Evolutionary conservation across 2,329 filamentous ascomycete species (phyloP).

Genomic region (Fusarium sp.): DNA sequence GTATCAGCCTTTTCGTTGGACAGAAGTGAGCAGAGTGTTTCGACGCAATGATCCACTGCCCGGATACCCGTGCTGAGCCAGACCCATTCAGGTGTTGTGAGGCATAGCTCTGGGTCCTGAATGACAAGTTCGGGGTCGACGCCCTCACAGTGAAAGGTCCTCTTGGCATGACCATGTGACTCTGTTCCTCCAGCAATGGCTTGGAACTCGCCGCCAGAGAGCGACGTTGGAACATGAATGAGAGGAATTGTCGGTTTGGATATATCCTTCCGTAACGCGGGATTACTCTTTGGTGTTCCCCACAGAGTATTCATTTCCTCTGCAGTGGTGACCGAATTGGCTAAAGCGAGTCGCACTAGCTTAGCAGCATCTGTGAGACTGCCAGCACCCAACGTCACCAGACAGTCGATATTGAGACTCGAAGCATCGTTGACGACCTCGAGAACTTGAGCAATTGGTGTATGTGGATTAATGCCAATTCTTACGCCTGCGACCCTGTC

Average conservation of each 20-base stretch:
- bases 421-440: constrained; percentile 59
- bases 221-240: constrained; percentile 52
- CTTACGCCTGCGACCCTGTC: constrained; percentile 58
- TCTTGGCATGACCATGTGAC: constrained; percentile 43
- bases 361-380: constrained; percentile 69
- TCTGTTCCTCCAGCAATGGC: constrained; percentile 49
- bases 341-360: constrained; percentile 61
- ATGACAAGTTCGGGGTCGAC: constrained; percentile 65
- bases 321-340: constrained; percentile 58
- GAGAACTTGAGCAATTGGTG: constrained; percentile 64
- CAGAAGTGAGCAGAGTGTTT: constrained; percentile 61
- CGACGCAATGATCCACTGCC: constrained; percentile 69
- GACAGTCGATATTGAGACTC: constrained; percentile 57
- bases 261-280: constrained; percentile 10
- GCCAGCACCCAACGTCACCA: constrained; percentile 67
- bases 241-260: constrained; percentile 47
- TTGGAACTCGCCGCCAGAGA: constrained; percentile 54
- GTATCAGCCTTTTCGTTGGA: constrained; percentile 52
- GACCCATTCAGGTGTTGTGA: constrained; percentile 63
- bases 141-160: constrained; percentile 49
- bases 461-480: constrained; percentile 66
- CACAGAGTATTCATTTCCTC: constrained; percentile 55
- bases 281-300: constrained; percentile 41
- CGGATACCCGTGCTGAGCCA: constrained; percentile 71
- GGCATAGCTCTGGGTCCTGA: constrained; percentile 65